Evolutionary conservation across 1,139 yeast species (phyloP).

Genomic region (Arxiozyma telluris): DNA sequence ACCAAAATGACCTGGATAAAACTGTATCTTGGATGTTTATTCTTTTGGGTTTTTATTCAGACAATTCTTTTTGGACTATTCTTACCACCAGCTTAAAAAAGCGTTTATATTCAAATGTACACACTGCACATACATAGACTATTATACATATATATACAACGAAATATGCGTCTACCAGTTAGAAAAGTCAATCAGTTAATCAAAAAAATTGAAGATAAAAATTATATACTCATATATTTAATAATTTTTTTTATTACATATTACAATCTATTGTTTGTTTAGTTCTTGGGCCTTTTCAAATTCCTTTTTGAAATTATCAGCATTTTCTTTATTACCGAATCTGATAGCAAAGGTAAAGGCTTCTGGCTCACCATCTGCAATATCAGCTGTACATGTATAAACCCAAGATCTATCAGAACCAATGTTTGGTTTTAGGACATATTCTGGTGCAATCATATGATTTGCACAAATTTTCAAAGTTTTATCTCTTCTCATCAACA

Average conservation of each 20-base stretch:
- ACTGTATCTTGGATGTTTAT: slow-evolving; percentile 36
- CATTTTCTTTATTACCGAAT: slow-evolving; percentile 94
- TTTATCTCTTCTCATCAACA: slow-evolving; percentile 98
- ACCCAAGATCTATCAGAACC: slow-evolving; percentile 99
- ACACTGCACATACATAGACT: neutral
- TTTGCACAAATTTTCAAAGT: slow-evolving; percentile 96
- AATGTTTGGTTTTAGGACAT: slow-evolving; percentile 80
- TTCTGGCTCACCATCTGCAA: slow-evolving; percentile 93
- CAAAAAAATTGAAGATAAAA: neutral
- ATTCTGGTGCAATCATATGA: slow-evolving; percentile 81
- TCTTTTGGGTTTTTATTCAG: slow-evolving; percentile 51
- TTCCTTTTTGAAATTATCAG: slow-evolving; percentile 88
- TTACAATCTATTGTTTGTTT: slow-evolving; percentile 36
- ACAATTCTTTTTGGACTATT: slow-evolving; percentile 55
- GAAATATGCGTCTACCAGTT: neutral
- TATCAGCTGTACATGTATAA: slow-evolving; percentile 86
- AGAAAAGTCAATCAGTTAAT: neutral
- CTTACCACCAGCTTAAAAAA: slow-evolving; percentile 59
- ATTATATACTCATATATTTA: neutral
- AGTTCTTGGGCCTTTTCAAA: slow-evolving; percentile 72
- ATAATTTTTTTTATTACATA: neutral
- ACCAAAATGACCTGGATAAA: slow-evolving; percentile 12
- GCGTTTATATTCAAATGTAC: neutral
- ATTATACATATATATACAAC: neutral
- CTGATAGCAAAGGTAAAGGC: slow-evolving; percentile 95